Percentiles rank a stretch among this genome's conserved stretches.
Evolutionary conservation across 2,329 filamentous ascomycete genomes (phyloP).

Genomic region (Microdochium trichocladiopsis): DNA sequence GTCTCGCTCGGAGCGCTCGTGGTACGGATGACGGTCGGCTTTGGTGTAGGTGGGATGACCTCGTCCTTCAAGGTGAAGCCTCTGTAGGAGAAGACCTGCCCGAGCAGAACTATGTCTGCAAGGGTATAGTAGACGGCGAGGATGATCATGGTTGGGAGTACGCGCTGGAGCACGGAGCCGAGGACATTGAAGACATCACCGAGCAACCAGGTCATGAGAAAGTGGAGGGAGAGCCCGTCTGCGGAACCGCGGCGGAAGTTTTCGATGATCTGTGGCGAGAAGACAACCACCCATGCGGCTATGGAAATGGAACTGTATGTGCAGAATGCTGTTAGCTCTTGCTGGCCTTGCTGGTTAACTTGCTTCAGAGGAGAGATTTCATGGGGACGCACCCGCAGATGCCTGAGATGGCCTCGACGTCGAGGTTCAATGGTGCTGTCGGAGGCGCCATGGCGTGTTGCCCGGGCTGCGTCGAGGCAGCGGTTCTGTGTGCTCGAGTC

Average conservation of each 20-base stretch:
- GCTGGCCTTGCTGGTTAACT: not conserved
- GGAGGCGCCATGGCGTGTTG: conserved; percentile 41
- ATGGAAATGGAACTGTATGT: conserved; percentile 80
- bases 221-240: conserved; percentile 83
- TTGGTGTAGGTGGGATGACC: conserved; percentile 31
- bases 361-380: too few relatives aligned
- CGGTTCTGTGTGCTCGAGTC: not conserved
- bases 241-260: conserved; percentile 83
- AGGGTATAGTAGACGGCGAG: conserved; percentile 92
- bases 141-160: conserved; percentile 90
- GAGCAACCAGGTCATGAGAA: conserved; percentile 85
- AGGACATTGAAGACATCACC: conserved; percentile 97
- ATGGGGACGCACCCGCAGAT: conserved; percentile 67
- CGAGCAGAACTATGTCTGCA: conserved; percentile 80
- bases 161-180: conserved; percentile 83
- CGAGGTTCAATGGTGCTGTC: conserved; percentile 57
- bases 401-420: conserved; percentile 85
- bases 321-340: conserved; percentile 5
- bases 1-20: conserved; percentile 40
- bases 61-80: conserved; percentile 66
- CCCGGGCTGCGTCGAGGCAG: conserved; percentile 1
- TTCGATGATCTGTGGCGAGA: conserved; percentile 93
- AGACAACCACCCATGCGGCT: conserved; percentile 96
- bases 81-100: conserved; percentile 92
- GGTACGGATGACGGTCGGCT: conserved; percentile 25